Percentiles rank a stretch among this genome's conserved stretches.
Conservation (phyloP, 2,329 filamentous ascomycete genomes). For the Westerdykella aurantiaca region DNA sequence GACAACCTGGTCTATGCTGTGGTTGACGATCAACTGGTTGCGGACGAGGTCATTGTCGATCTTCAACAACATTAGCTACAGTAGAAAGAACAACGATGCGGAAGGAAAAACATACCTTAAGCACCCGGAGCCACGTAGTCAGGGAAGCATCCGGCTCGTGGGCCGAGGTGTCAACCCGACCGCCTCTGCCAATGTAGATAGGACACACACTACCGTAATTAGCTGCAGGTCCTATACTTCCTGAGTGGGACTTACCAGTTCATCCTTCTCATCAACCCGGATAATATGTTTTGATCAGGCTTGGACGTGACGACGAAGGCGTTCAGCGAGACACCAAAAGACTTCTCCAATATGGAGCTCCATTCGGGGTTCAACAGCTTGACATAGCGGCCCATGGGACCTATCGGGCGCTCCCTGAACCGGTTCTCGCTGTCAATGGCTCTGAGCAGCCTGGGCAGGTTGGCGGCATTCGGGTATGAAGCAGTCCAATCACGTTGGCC, state of each 20-base stretch:
- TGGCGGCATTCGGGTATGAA: slow-evolving; percentile 54
- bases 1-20: slow-evolving; percentile 76
- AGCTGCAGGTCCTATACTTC: not conserved
- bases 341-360: slow-evolving; percentile 74
- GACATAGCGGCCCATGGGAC: slow-evolving; percentile 75
- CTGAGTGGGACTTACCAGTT: slow-evolving; percentile 40
- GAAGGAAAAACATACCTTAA: slow-evolving; percentile 48
- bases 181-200: slow-evolving; percentile 59
- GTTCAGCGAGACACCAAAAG: slow-evolving; percentile 63
- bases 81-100: no score
- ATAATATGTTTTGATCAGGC: slow-evolving; percentile 65
- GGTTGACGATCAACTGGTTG: slow-evolving; percentile 76
- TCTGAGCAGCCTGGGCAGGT: slow-evolving; percentile 57
- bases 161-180: slow-evolving; percentile 52
- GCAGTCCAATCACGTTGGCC: slow-evolving; percentile 56
- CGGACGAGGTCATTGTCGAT: slow-evolving; percentile 75
- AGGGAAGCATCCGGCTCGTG: slow-evolving; percentile 69
- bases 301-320: slow-evolving; percentile 78
- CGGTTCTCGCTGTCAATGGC: slow-evolving; percentile 64
- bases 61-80: slow-evolving; percentile 35
- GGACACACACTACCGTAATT: slow-evolving; percentile 24
- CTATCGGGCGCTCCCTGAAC: slow-evolving; percentile 69
- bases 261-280: slow-evolving; percentile 56
- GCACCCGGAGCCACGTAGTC: slow-evolving; percentile 71
- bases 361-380: slow-evolving; percentile 73